A percentile compares a stretch with the other conserved stretches of the same genome.
Evolutionary conservation across 805 yeast species (phyloP).

Genomic region (Kazachstania psychrophila): DNA sequence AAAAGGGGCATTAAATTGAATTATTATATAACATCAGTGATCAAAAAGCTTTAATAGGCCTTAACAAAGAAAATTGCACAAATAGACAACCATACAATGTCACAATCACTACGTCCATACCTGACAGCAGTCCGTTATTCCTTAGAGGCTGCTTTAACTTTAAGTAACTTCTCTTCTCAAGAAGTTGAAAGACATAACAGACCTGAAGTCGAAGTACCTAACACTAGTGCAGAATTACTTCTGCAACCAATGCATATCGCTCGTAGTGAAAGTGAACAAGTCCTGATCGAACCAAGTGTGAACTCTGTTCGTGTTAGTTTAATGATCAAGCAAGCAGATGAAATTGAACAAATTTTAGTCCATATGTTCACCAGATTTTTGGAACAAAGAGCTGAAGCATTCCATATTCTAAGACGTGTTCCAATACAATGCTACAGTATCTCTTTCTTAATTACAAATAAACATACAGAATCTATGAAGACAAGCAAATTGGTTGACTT

Average conservation of each 20-base stretch:
- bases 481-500: conserved; percentile 93
- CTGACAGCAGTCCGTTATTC: conserved; percentile 89
- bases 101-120: conserved; percentile 94
- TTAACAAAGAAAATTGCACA: no score
- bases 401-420: conserved; percentile 80
- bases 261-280: conserved; percentile 87
- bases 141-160: conserved; percentile 83
- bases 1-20: neutral
- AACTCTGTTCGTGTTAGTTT: conserved; percentile 87
- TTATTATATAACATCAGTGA: no score
- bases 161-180: conserved; percentile 91
- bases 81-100: no score
- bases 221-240: conserved; percentile 72
- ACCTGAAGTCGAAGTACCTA: conserved; percentile 84
- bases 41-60: no score
- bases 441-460: conserved; percentile 84
- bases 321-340: conserved; percentile 94
- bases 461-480: conserved; percentile 91
- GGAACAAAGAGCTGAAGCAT: conserved; percentile 92
- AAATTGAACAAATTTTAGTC: conserved; percentile 87
- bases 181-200: conserved; percentile 93
- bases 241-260: conserved; percentile 84
- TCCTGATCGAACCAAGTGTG: conserved; percentile 86
- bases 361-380: conserved; percentile 90
- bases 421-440: conserved; percentile 90